A percentile compares a stretch with the other conserved stretches of the same genome.
These are phyloP conservation scores for Botrytis sinoallii DNA, from an alignment of 2,329 filamentous ascomycete genomes.

Conservation along the genomic window DNA sequence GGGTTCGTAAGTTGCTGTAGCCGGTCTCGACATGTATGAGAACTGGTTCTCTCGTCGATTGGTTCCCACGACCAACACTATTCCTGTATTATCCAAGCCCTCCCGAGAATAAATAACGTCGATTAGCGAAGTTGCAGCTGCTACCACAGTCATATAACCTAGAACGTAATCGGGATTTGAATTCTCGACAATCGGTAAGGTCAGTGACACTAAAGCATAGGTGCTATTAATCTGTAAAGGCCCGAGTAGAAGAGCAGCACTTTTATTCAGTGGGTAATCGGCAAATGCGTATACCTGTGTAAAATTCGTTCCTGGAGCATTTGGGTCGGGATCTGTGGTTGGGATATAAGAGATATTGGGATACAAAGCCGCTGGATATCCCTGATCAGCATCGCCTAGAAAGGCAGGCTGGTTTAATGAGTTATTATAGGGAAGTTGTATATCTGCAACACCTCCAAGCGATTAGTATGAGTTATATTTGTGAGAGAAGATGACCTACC, in stretches of 20 bases:
- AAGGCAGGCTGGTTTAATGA: conserved; percentile 54
- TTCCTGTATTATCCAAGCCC: conserved; percentile 67
- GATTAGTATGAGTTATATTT: conserved; percentile 5
- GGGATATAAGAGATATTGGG: conserved; percentile 69
- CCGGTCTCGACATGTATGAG: conserved; percentile 44
- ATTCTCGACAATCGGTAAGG: conserved; percentile 72
- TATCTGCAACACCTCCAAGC: conserved; percentile 37
- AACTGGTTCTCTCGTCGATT: conserved; percentile 64
- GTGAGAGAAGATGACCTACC: conserved; percentile 1
- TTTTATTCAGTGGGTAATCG: conserved; percentile 41
- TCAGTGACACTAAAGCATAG: conserved; percentile 76
- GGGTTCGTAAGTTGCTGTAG: conserved; percentile 47
- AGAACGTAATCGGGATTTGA: conserved; percentile 60
- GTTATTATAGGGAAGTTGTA: conserved; percentile 59
- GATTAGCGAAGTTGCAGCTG: conserved; percentile 63
- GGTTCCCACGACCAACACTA: conserved; percentile 69
- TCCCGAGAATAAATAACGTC: conserved; percentile 61
- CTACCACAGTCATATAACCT: conserved; percentile 81
- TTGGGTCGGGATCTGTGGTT: conserved; percentile 26
- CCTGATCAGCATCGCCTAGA: conserved; percentile 56
- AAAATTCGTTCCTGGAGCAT: conserved; percentile 13
- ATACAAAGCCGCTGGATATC: conserved; percentile 70
- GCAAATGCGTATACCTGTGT: conserved; percentile 28
- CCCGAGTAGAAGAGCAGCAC: conserved; percentile 68
- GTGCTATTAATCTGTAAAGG: conserved; percentile 69